Percentiles rank a stretch among this genome's conserved stretches.
Evolutionary conservation across 805 yeast species (phyloP).

Genomic region (Kazachstania psychrophila): DNA sequence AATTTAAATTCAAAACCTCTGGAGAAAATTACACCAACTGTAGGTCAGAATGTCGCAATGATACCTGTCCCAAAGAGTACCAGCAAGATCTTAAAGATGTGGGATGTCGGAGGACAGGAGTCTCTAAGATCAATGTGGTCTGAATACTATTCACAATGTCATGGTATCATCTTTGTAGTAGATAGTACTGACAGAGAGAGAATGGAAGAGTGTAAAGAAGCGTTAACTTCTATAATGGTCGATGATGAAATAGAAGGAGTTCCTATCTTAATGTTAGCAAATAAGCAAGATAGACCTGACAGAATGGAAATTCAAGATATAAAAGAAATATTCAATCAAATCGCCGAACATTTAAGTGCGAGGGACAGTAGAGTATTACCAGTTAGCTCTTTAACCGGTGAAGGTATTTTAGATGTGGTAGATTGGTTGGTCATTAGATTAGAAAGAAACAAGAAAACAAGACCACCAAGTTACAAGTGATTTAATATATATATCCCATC

Average conservation of each 20-base stretch:
- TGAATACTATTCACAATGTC: constrained; percentile 74
- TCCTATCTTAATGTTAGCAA: constrained; percentile 90
- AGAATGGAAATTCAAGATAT: constrained; percentile 69
- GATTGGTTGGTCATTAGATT: constrained; percentile 80
- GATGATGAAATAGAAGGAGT: constrained; percentile 62
- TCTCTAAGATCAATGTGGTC: constrained; percentile 80
- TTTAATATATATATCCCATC: not conserved
- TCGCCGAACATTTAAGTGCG: constrained; percentile 79
- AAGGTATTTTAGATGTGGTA: constrained; percentile 77
- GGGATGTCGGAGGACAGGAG: constrained; percentile 97
- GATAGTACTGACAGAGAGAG: constrained; percentile 83
- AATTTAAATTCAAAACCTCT: constrained; percentile 40
- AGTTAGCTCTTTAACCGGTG: constrained; percentile 68
- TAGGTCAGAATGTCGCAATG: constrained; percentile 76
- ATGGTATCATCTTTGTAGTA: constrained; percentile 85
- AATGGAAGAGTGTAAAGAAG: constrained; percentile 70
- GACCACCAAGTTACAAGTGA: constrained; percentile 31
- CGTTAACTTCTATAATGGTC: constrained; percentile 45
- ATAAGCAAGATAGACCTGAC: constrained; percentile 76
- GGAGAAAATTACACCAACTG: constrained; percentile 77
- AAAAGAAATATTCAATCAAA: constrained; percentile 72
- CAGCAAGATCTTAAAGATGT: constrained; percentile 57
- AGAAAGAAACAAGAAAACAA: constrained; percentile 34
- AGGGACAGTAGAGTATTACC: constrained; percentile 87
- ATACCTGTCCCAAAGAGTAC: constrained; percentile 29